Percentiles rank a stretch among this genome's conserved stretches.
These are phyloP conservation scores for Ziziphus jujuba DNA, from an alignment of 306 rosid genomes.

Conservation along the genomic window DNA sequence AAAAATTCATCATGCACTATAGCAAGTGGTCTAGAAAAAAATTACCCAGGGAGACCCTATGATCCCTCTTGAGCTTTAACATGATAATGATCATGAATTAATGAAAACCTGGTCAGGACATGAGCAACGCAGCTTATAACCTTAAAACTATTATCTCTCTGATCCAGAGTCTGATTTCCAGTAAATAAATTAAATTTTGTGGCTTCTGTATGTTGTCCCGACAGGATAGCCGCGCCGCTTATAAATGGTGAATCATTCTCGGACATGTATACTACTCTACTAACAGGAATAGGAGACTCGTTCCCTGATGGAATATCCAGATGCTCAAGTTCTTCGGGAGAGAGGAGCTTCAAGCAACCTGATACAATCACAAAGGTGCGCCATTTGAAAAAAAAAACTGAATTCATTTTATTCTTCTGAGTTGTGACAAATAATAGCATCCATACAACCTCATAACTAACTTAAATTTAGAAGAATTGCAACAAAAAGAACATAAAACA, in stretches of 20 bases:
- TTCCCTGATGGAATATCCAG: slow-evolving; percentile 53
- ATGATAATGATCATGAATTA: slow-evolving; percentile 9
- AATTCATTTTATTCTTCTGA: background rate
- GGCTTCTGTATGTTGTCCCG: slow-evolving; percentile 40
- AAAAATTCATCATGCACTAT: slow-evolving; percentile 4
- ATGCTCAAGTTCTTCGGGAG: slow-evolving; percentile 81
- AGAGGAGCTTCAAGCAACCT: slow-evolving; percentile 88
- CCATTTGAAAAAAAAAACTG: background rate
- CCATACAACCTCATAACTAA: background rate
- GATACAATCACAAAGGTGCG: slow-evolving; percentile 28
- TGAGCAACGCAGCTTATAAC: slow-evolving; percentile 47
- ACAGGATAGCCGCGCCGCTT: slow-evolving; percentile 38
- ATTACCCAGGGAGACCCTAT: background rate
- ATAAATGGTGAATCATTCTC: slow-evolving; percentile 41
- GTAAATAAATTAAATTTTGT: slow-evolving; percentile 76
- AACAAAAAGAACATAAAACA: background rate
- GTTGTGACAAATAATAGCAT: background rate
- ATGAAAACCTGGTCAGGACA: slow-evolving; percentile 14
- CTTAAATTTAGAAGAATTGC: background rate
- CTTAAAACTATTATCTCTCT: slow-evolving; percentile 72
- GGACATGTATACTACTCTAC: slow-evolving; percentile 46
- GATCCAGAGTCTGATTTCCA: slow-evolving; percentile 79
- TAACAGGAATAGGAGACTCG: slow-evolving; percentile 43
- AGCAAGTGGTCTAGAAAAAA: background rate
- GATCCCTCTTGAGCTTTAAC: background rate